phyloP scores from a whole-genome alignment of 2,329 filamentous ascomycete species.

The Verticillium albo-atrum region DNA sequence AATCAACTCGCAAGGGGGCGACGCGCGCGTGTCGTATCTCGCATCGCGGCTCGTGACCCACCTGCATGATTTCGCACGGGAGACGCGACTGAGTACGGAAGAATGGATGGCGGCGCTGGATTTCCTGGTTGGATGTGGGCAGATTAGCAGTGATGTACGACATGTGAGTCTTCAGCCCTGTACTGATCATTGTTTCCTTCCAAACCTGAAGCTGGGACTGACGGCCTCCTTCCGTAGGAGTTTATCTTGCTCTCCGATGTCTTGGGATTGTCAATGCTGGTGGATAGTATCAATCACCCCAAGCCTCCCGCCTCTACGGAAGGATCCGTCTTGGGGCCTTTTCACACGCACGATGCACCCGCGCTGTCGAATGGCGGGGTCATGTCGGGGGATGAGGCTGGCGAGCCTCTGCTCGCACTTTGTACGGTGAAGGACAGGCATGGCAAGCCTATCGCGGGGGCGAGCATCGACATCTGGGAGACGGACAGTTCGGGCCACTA shows the following conservation, averaged over 20 bases:
- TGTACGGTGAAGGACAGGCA: constrained; percentile 60
- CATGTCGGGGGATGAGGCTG: constrained; percentile 61
- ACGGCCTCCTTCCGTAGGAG: constrained; percentile 37
- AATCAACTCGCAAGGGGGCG: constrained; percentile 63
- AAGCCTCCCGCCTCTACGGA: constrained; percentile 65
- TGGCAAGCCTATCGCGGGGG: constrained; percentile 55
- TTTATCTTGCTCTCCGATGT: constrained; percentile 75
- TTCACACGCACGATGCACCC: constrained; percentile 70
- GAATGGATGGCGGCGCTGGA: constrained; percentile 71
- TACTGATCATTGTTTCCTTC: neutral
- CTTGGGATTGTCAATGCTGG: constrained; percentile 68
- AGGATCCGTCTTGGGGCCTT: constrained; percentile 76
- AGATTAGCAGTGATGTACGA: constrained; percentile 64
- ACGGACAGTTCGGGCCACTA: constrained; percentile 71
- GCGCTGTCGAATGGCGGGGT: constrained; percentile 42
- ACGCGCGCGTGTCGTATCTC: constrained; percentile 62
- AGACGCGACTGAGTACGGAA: constrained; percentile 65
- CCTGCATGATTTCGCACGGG: constrained; percentile 71
- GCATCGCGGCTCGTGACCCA: constrained; percentile 67
- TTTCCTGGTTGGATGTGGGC: constrained; percentile 64
- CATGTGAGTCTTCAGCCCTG: constrained; percentile 40
- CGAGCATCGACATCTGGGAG: constrained; percentile 75
- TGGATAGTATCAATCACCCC: constrained; percentile 74
- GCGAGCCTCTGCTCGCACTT: constrained; percentile 61
- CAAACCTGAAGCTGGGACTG: neutral